Evolutionary conservation across 208 protist genomes (phyloP).

Genomic region (Novymonas esmeraldas): DNA sequence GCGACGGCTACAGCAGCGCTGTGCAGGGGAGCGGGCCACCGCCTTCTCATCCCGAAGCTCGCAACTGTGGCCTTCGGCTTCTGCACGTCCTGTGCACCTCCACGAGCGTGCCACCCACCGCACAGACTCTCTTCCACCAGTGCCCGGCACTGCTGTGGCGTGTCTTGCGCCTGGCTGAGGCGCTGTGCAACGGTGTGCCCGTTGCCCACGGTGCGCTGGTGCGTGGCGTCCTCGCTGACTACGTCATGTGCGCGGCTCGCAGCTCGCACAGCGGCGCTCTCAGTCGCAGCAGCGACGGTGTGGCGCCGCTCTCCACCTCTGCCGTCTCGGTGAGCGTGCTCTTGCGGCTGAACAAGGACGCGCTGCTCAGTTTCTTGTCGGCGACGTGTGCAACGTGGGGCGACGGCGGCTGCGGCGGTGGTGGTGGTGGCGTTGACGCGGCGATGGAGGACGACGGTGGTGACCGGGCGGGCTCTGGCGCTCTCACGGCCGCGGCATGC

Average conservation of each 20-base stretch:
- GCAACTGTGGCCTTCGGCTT: conserved; percentile 26
- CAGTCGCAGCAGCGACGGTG: background rate
- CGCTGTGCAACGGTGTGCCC: conserved; percentile 11
- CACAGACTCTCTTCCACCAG: conserved; percentile 42
- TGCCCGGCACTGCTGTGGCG: conserved; percentile 67
- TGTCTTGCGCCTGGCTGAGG: conserved; percentile 36
- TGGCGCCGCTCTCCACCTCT: background rate
- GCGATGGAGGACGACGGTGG: background rate
- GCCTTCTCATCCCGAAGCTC: conserved; percentile 24
- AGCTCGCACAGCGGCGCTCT: background rate
- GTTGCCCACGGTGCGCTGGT: conserved; percentile 23
- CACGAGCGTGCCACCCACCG: conserved; percentile 14
- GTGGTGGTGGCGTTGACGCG: background rate
- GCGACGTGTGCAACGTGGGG: conserved; percentile 1
- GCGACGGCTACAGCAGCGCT: too few relatives aligned
- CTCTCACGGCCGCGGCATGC: background rate
- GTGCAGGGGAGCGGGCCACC: background rate
- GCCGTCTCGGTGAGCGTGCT: conserved; percentile 11
- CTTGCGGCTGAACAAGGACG: conserved; percentile 39
- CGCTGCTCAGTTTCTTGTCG: conserved; percentile 40
- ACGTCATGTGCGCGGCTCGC: conserved; percentile 19
- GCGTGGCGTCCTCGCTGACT: conserved; percentile 27
- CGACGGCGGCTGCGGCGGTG: too few relatives aligned
- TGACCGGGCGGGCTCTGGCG: background rate
- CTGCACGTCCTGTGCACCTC: conserved; percentile 31